A percentile compares a stretch with the other conserved stretches of the same genome.
Conservation (phyloP, 805 yeast species). For the Barnettozyma siamensis region DNA sequence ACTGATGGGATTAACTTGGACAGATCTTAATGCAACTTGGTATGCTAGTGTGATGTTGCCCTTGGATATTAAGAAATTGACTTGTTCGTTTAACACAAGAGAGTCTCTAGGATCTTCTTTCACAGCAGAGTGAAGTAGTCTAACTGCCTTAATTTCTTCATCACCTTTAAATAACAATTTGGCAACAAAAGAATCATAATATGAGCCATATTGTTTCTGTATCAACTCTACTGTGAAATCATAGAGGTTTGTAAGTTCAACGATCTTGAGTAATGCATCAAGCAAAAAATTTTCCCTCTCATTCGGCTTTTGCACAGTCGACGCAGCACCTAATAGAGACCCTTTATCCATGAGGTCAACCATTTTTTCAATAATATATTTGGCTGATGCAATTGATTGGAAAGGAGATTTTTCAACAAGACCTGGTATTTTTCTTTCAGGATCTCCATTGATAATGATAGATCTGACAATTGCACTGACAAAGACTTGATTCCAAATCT, state of each 20-base stretch:
- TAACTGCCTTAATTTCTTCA: slow-evolving; percentile 31
- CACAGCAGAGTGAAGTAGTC: slow-evolving; percentile 26
- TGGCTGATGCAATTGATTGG: slow-evolving; percentile 12
- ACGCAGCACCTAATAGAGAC: slow-evolving; percentile 54
- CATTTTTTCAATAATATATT: slow-evolving; percentile 11
- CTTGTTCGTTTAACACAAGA: slow-evolving; percentile 37
- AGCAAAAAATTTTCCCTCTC: slow-evolving; percentile 59
- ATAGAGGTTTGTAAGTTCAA: slow-evolving; percentile 33
- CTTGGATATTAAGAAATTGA: slow-evolving; percentile 54
- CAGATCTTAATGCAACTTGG: slow-evolving; percentile 52
- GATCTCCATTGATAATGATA: slow-evolving; percentile 45
- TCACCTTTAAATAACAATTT: slow-evolving; percentile 29
- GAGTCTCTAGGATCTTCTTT: slow-evolving; percentile 17
- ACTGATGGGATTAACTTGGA: slow-evolving; percentile 68
- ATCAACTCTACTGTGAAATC: slow-evolving; percentile 36
- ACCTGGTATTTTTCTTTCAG: slow-evolving; percentile 53
- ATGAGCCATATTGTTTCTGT: slow-evolving; percentile 14
- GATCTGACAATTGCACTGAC: slow-evolving; percentile 54
- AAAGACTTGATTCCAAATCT: slow-evolving; percentile 56
- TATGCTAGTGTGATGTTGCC: slow-evolving; percentile 50
- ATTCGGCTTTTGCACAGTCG: slow-evolving; percentile 63
- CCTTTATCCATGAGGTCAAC: slow-evolving; percentile 36
- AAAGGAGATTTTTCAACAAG: slow-evolving; percentile 43
- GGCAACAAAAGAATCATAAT: slow-evolving; percentile 25
- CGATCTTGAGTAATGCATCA: slow-evolving; percentile 56